These are phyloP conservation scores for Fusarium caatingaense DNA, from an alignment of 2,329 filamentous ascomycete genomes.

Conservation along the genomic window DNA sequence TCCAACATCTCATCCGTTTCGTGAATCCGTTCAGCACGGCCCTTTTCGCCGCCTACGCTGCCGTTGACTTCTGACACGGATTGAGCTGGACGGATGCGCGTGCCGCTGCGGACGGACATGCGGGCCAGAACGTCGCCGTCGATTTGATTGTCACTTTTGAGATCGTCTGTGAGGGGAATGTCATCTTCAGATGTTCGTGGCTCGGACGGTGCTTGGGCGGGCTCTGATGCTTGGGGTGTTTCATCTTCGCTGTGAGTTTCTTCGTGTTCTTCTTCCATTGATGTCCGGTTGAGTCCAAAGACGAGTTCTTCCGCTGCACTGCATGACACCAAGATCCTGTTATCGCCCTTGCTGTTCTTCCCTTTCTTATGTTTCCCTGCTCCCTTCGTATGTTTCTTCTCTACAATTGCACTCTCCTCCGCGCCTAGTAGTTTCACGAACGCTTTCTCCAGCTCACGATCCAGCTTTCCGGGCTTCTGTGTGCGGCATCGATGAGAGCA, in stretches of 20 bases:
- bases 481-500: conserved; percentile 67
- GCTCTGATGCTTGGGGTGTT: neutral
- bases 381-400: conserved; percentile 49
- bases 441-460: conserved; percentile 63
- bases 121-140: conserved; percentile 55
- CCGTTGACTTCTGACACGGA: conserved; percentile 63
- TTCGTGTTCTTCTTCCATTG: conserved; percentile 3
- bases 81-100: conserved; percentile 52
- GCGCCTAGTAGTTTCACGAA: conserved; percentile 55
- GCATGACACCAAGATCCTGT: conserved; percentile 19
- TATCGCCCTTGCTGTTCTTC: conserved; percentile 52
- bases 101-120: conserved; percentile 53
- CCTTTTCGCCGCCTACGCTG: conserved; percentile 66
- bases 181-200: neutral
- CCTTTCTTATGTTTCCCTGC: conserved; percentile 56
- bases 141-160: conserved; percentile 39
- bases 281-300: conserved; percentile 17
- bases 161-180: neutral
- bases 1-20: conserved; percentile 64
- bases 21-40: conserved; percentile 61
- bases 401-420: neutral
- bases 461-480: conserved; percentile 61
- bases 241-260: neutral
- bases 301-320: conserved; percentile 27
- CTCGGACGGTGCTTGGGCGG: neutral